A percentile compares a stretch with the other conserved stretches of the same genome.
Evolutionary conservation across 2,329 filamentous ascomycete species (phyloP).

Genomic region (Leptographium radiaticola): DNA sequence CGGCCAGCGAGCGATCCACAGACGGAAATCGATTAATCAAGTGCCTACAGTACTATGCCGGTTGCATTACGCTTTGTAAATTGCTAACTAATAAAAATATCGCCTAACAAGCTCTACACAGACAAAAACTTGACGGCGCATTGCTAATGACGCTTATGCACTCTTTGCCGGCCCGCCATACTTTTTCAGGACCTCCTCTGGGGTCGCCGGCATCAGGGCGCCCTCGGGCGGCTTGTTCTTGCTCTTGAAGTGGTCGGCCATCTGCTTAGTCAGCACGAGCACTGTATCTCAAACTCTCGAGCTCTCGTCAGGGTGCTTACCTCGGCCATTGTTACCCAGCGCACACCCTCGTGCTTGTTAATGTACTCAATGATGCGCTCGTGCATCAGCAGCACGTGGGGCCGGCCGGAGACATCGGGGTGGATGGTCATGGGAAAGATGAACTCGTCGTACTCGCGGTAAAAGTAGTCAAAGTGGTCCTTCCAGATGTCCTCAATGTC

Average conservation of each 20-base stretch:
- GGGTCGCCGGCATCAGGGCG: constrained; percentile 45
- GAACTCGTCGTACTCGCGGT: constrained; percentile 64
- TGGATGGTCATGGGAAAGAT: constrained; percentile 69
- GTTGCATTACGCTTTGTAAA: too few relatives aligned
- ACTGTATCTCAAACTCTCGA: constrained; percentile 34
- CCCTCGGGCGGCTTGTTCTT: constrained; percentile 44
- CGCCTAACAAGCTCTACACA: background rate
- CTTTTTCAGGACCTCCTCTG: constrained; percentile 35
- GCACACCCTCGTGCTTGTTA: constrained; percentile 26
- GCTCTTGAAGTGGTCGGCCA: constrained; percentile 60
- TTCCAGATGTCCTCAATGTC: constrained; percentile 50
- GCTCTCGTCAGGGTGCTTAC: background rate
- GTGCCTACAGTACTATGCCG: too few relatives aligned
- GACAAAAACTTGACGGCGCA: background rate
- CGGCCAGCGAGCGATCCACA: too few relatives aligned
- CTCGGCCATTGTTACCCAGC: constrained; percentile 48
- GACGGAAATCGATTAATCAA: too few relatives aligned
- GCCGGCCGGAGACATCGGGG: constrained; percentile 58
- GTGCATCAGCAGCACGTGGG: constrained; percentile 47
- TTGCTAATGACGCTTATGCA: too few relatives aligned
- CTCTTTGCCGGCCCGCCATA: background rate
- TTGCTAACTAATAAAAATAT: too few relatives aligned
- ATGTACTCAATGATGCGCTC: constrained; percentile 13
- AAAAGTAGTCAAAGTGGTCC: constrained; percentile 61
- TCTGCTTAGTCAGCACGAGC: constrained; percentile 34